Conservation (phyloP, 176 grass and related monocot species). For the Oryza australiensis region DNA sequence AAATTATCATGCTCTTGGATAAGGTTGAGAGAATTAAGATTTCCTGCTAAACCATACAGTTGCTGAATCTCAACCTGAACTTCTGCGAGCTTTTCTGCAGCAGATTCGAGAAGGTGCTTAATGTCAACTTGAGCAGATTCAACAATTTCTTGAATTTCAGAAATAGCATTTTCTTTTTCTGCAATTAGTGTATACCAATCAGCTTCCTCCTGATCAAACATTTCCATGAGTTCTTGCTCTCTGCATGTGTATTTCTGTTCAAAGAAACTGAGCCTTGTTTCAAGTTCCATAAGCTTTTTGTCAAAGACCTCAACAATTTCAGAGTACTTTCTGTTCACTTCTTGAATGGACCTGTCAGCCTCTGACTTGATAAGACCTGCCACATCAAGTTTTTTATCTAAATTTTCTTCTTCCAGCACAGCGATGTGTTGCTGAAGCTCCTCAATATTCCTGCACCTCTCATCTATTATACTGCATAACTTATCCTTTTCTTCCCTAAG, state of each 20-base stretch:
- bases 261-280: slow-evolving; percentile 45
- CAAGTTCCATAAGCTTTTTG: slow-evolving; percentile 45
- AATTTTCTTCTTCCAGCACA: slow-evolving; percentile 56
- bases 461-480: slow-evolving; percentile 34
- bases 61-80: slow-evolving; percentile 53
- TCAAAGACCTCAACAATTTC: slow-evolving; percentile 47
- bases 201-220: slow-evolving; percentile 60
- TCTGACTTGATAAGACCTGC: slow-evolving; percentile 43
- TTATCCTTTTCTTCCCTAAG: slow-evolving; percentile 51
- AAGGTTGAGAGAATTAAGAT: slow-evolving; percentile 43
- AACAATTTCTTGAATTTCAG: slow-evolving; percentile 46
- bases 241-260: slow-evolving; percentile 50
- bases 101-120: slow-evolving; percentile 39
- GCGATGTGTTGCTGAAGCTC: slow-evolving; percentile 48
- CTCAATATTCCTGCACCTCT: slow-evolving; percentile 47
- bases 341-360: slow-evolving; percentile 36
- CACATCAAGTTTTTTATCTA: slow-evolving; percentile 42
- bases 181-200: slow-evolving; percentile 58
- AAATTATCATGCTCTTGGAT: slow-evolving; percentile 55
- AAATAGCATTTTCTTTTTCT: slow-evolving; percentile 62
- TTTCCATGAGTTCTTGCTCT: slow-evolving; percentile 45
- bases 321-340: slow-evolving; percentile 42
- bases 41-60: slow-evolving; percentile 47
- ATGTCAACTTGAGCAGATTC: slow-evolving; percentile 52
- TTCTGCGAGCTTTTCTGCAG: slow-evolving; percentile 44